Percentiles rank a stretch among this genome's conserved stretches.
Evolutionary conservation across 768 basidiomycete species (phyloP).

Genomic region (Leccinum boreale): DNA sequence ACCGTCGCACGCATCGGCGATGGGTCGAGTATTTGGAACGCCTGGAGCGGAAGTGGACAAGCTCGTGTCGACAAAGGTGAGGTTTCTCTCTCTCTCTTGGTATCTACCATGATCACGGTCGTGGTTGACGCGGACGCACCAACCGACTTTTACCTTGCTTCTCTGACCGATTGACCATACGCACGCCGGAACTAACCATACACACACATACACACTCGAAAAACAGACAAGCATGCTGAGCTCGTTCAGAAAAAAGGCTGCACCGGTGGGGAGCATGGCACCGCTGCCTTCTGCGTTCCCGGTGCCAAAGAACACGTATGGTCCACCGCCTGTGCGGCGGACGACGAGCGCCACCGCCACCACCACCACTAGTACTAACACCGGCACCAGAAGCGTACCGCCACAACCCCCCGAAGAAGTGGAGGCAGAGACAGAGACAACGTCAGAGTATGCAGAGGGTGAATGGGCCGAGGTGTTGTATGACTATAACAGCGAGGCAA

Average conservation of each 20-base stretch:
- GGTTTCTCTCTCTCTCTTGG: neutral
- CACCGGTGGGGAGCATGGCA: constrained; percentile 40
- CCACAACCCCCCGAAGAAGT: constrained; percentile 30
- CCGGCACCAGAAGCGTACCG: neutral
- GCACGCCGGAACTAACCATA: neutral
- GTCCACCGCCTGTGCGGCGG: constrained; percentile 52
- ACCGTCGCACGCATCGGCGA: too few relatives aligned
- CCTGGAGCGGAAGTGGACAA: constrained; percentile 26
- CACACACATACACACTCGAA: neutral
- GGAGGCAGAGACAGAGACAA: neutral
- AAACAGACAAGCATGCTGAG: constrained; percentile 21
- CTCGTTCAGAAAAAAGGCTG: constrained; percentile 17
- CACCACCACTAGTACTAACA: too few relatives aligned
- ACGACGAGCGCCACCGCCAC: neutral
- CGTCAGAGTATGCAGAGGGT: constrained; percentile 34
- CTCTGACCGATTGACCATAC: neutral
- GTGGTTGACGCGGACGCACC: too few relatives aligned
- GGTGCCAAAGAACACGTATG: constrained; percentile 42
- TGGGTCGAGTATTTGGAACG: neutral
- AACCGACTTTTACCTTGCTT: too few relatives aligned
- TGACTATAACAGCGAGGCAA: constrained; percentile 65
- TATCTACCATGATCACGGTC: neutral
- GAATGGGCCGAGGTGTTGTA: constrained; percentile 81
- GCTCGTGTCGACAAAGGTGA: constrained; percentile 26
- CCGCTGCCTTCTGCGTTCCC: constrained; percentile 37